Percentiles rank a stretch among this genome's conserved stretches.
phyloP scores from a whole-genome alignment of 2,329 filamentous ascomycete species.

The Fusarium sp. region DNA sequence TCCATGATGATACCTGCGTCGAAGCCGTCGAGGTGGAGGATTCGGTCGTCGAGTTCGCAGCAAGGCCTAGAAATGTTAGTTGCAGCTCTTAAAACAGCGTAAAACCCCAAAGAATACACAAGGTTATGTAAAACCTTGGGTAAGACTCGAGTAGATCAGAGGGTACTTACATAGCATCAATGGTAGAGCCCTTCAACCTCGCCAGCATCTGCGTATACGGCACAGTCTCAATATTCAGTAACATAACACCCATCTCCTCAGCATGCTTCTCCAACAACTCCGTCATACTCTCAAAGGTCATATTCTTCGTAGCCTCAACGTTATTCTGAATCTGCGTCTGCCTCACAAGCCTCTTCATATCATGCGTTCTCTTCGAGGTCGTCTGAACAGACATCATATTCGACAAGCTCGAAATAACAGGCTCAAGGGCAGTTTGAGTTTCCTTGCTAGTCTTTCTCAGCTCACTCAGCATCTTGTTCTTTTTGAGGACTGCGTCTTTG shows the following conservation, averaged over 20 bases:
- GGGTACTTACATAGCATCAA: too few relatives aligned
- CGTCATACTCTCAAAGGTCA: slow-evolving; percentile 18
- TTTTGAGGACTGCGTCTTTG: neutral
- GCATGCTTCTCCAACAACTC: slow-evolving; percentile 10
- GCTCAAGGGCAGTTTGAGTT: neutral
- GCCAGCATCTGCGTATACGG: slow-evolving; percentile 18
- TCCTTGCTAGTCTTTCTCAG: slow-evolving; percentile 1
- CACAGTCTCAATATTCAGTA: slow-evolving; percentile 16
- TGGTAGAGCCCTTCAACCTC: neutral
- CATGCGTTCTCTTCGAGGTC: slow-evolving; percentile 23
- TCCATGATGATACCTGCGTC: slow-evolving; percentile 26
- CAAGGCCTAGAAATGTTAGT: too few relatives aligned
- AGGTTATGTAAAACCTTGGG: too few relatives aligned
- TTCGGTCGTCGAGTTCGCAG: slow-evolving; percentile 15
- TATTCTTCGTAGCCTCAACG: slow-evolving; percentile 17
- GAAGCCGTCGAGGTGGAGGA: slow-evolving; percentile 17
- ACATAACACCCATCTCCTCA: slow-evolving; percentile 21
- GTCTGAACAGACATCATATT: slow-evolving; percentile 33
- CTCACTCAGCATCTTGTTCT: slow-evolving; percentile 9
- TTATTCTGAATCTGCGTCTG: slow-evolving; percentile 23
- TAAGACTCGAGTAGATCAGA: too few relatives aligned
- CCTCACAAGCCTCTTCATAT: slow-evolving; percentile 21
- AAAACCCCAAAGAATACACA: too few relatives aligned
- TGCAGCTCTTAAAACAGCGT: too few relatives aligned
- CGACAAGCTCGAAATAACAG: slow-evolving; percentile 6